Base-by-base conservation (phyloP, 1,284 basidiomycete genomes). In the Gomphus bonarii region DNA sequence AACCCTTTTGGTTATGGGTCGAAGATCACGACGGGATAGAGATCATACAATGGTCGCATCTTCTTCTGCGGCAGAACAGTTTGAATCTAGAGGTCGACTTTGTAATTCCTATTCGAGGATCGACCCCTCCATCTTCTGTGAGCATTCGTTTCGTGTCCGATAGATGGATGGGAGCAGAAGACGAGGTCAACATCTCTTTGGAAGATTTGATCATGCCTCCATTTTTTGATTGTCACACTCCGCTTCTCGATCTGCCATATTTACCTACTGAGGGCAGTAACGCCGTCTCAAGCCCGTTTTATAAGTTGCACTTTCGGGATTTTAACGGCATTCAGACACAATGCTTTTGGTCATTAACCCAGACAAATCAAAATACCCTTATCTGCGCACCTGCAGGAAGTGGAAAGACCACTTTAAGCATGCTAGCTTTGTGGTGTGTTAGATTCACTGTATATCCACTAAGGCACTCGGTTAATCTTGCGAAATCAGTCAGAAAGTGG, bases 1-100 rank as follows among this genome's bases (percentile, higher is more conserved):
- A 99, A 69, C 88, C 92, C 1, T 97, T 99, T 72, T 97, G 93
- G 83, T 71, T 99, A 50, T 99, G 97, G 95, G 75, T 97, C 6
- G 94, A 99, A 72, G 92, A 95, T 65, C 78, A 87, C 35, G 79
- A 88, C 47, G 88, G 85, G 9, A 65, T 79, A 18, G 79, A 81
- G 42, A 97, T 99, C 63, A 76, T 95, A n/a, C 91, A 97, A 66
- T 79, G 89, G 62, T 75, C 84, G 1, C 84, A 85, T 64, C 71
- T 94, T 33, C 66, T 84, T 25, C 79, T 97, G 62, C 82, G 86
- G 40, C 80, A 82, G 61, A 75, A 77, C n/a, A 88, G 82, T 31
- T 66, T 76, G 16, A 47, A 66, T 14, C 60, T 91, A 43, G 75
- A 84, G 54, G 70, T 88, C n/a, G 85, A 92, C 49, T 95, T 97